Base-by-base conservation (phyloP, 345 rosid genomes). In the Crucihimalaya himalaica region DNA sequence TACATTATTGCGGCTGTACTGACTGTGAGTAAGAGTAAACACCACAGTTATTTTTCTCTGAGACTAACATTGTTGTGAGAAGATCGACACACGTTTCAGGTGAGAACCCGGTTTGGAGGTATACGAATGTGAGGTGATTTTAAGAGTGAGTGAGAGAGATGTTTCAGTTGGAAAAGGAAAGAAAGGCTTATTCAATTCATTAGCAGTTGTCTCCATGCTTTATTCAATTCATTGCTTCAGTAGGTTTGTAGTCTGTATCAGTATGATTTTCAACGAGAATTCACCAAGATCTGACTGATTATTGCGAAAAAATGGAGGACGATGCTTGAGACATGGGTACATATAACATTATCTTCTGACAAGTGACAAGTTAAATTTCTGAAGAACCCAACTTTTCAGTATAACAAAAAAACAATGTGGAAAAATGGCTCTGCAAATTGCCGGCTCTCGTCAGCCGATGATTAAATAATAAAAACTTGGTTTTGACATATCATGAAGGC, bases 71-170 rank as follows among this genome's bases (percentile, higher is more conserved):
- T 68, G 53, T 27, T 68, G 42, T 55, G 62, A 52, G 50, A 42
- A 40, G 53, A 54, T 40, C 52, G 6, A 46, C 47, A 34, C 39
- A 27, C n/a, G 52, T 16, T 23, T 39, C 39, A 68, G 72, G 72
- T 68, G 63, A 54, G 60, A 66, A 23, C 25, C n/a, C 3, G 7
- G 25, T 35, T 51, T 35, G 5, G 21, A 52, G 71, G 51, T 53
- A 67, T 40, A 67, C 72, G n/a, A 39, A 53, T 52, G 71, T 39
- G 60, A 65, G 27, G 19, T 47, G 55, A 62, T 42, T 62, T 42
- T 42, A 14, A 62, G 51, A n/a, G n/a, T n/a, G 7, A 28, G 59
- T 15, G 12, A n/a, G 18, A 7, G 13, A 28, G 61, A 8, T 34
- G 13, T 19, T 20, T 58, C 46, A 35, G 23, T 35, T 52, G 48